Conservation (phyloP, 495 filamentous ascomycete species). For the Paragyromitra xinjiangensis region DNA sequence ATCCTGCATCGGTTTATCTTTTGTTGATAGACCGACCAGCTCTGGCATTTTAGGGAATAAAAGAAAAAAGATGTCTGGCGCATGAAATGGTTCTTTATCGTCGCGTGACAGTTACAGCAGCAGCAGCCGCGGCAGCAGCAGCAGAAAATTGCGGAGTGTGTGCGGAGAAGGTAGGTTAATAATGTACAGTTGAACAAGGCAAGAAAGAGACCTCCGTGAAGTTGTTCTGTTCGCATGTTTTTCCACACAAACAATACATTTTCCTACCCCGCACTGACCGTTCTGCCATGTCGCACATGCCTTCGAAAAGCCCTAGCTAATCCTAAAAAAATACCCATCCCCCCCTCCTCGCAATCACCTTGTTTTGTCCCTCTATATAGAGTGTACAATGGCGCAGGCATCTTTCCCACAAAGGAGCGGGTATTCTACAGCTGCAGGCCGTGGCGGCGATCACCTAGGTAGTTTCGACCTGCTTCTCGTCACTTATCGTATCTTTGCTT, state of each 20-base stretch:
- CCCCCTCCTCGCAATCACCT: constrained; percentile 58
- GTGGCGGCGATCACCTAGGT: constrained; percentile 54
- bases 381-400: constrained; percentile 53
- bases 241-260: constrained; percentile 54
- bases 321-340: constrained; percentile 58
- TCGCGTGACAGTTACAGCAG: constrained; percentile 50
- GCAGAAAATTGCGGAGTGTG: constrained; percentile 45
- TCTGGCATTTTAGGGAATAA: constrained; percentile 42
- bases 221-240: constrained; percentile 51
- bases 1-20: constrained; percentile 39
- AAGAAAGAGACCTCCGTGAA: constrained; percentile 44
- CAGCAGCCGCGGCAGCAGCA: constrained; percentile 46
- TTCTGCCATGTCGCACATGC: constrained; percentile 53
- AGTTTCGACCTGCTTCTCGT: constrained; percentile 52
- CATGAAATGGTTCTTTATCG: constrained; percentile 43
- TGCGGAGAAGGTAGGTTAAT: constrained; percentile 51
- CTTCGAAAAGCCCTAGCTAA: constrained; percentile 54
- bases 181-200: constrained; percentile 50
- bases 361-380: constrained; percentile 54
- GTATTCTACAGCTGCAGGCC: constrained; percentile 54
- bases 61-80: constrained; percentile 45
- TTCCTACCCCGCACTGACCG: constrained; percentile 54
- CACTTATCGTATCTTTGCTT: constrained; percentile 53
- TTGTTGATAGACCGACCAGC: constrained; percentile 29
- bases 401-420: constrained; percentile 52